Evolutionary conservation across 441 rosid genomes (phyloP).

Genomic region (Croton laevigatus): DNA sequence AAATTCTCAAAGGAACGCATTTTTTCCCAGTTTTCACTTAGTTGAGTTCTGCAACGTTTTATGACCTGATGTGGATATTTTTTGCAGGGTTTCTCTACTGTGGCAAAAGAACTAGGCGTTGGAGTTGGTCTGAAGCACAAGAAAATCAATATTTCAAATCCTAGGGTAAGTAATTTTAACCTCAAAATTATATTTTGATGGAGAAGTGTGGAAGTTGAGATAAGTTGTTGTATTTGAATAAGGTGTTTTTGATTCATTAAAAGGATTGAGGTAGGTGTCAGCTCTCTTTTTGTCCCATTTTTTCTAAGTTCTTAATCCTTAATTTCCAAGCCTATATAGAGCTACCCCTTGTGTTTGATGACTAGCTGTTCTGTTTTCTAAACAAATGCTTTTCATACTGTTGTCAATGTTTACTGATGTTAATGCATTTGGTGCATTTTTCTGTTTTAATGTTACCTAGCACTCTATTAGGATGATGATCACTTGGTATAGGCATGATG

Average conservation of each 20-base stretch:
- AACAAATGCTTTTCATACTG: not conserved
- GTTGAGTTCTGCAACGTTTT: slow-evolving; percentile 23
- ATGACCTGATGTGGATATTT: slow-evolving; percentile 24
- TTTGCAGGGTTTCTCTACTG: slow-evolving; percentile 74
- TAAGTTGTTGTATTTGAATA: not conserved
- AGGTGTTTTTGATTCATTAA: not conserved
- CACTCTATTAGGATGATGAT: not conserved
- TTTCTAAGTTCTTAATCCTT: not conserved
- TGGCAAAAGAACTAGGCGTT: slow-evolving; percentile 74
- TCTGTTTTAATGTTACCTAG: not conserved
- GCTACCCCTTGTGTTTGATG: not conserved
- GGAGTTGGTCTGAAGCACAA: slow-evolving; percentile 86
- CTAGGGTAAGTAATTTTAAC: slow-evolving; percentile 69
- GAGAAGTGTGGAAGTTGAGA: not conserved
- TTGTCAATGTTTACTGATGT: not conserved
- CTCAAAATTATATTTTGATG: not conserved
- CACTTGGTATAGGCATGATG: not conserved
- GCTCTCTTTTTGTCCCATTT: not conserved
- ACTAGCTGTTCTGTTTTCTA: slow-evolving; percentile 1
- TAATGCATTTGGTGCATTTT: not conserved
- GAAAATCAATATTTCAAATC: slow-evolving; percentile 91
- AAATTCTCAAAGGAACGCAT: slow-evolving; percentile 1
- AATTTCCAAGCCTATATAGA: not conserved
- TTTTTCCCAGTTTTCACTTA: slow-evolving; percentile 5
- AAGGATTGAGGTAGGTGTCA: not conserved